Evolutionary conservation across 176 grass and related monocot species (phyloP).

Genomic region (Thinopyrum elongatum): DNA sequence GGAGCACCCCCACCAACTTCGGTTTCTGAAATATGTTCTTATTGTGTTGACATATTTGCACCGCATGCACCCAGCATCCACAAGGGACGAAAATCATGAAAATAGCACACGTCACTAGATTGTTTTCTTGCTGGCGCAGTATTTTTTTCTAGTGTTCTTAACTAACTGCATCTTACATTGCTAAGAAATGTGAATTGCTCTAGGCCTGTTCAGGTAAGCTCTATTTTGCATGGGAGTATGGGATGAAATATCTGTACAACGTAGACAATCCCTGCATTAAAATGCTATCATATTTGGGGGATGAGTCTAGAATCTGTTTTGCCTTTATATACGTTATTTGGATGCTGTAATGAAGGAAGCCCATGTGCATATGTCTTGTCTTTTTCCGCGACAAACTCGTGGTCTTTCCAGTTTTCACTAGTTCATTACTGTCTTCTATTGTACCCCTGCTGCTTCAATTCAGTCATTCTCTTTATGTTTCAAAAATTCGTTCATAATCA

Average conservation of each 20-base stretch:
- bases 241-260: neutral
- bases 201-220: neutral
- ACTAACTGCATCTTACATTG: neutral
- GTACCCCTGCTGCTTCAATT: neutral
- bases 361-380: neutral
- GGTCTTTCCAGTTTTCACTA: neutral
- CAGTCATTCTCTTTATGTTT: neutral
- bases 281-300: neutral
- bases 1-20: neutral
- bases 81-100: neutral
- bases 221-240: neutral
- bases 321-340: neutral
- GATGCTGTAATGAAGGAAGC: neutral
- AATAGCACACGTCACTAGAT: neutral
- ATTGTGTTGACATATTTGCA: slow-evolving; percentile 11
- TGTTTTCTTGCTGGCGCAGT: neutral
- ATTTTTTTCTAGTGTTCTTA: neutral
- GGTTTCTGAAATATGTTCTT: neutral
- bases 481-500: neutral
- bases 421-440: neutral
- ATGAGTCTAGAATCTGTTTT: neutral
- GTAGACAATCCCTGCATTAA: neutral
- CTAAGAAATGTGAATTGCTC: neutral
- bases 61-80: neutral
- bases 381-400: neutral